Evolutionary conservation across 2,329 filamentous ascomycete genomes (phyloP).

Genomic region (Parastagonospora nodorum): DNA sequence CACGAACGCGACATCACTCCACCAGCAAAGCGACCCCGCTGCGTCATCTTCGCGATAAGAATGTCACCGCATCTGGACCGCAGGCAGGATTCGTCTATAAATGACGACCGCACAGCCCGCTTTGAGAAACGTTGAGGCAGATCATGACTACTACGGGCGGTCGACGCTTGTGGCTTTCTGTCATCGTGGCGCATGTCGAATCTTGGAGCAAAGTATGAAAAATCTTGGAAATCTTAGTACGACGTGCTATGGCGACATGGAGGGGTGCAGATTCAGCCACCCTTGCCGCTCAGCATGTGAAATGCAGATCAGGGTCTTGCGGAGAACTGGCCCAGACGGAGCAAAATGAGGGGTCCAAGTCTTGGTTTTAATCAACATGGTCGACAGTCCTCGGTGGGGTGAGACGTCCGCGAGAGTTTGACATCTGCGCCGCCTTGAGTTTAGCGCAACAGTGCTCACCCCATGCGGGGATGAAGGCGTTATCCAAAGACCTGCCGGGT

Average conservation of each 20-base stretch:
- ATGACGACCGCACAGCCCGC: constrained; percentile 5
- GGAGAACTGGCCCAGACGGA: constrained; percentile 1
- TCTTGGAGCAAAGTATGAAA: background rate
- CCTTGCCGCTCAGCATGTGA: constrained; percentile 19
- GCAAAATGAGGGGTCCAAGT: constrained; percentile 16
- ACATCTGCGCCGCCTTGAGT: no score
- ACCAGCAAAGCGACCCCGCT: background rate
- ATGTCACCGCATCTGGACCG: background rate
- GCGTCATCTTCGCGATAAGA: constrained; percentile 11
- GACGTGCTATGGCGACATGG: constrained; percentile 3
- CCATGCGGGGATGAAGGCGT: no score
- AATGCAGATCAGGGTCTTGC: constrained; percentile 23
- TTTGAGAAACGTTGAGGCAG: constrained; percentile 1
- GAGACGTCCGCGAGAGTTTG: no score
- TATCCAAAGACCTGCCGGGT: no score
- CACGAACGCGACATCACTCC: background rate
- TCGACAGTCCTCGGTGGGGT: background rate
- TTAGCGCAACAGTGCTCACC: no score
- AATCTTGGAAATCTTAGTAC: constrained; percentile 2
- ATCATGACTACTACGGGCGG: background rate
- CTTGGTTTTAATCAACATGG: constrained; percentile 7
- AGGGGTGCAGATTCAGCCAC: constrained; percentile 12
- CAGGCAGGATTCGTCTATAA: background rate
- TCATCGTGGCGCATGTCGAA: constrained; percentile 11
- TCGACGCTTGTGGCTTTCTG: background rate